These are phyloP conservation scores for Acacia concinna DNA, from an alignment of 331 rosid species.

Conservation along the genomic window DNA sequence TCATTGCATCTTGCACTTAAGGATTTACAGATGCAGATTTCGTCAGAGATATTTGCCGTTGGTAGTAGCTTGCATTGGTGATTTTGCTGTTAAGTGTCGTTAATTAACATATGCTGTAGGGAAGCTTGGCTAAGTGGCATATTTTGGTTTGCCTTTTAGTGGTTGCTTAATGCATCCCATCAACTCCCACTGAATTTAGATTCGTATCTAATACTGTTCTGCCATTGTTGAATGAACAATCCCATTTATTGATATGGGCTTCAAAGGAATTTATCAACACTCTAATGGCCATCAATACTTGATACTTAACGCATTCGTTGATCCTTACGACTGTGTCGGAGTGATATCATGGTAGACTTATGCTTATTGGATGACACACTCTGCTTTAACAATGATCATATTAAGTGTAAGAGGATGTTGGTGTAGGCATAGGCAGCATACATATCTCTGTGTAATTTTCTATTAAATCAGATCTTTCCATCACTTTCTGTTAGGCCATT, in stretches of 20 bases:
- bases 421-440: slow-evolving; percentile 13
- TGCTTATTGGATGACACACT: background rate
- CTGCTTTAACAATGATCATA: background rate
- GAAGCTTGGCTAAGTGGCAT: background rate
- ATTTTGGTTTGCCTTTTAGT: background rate
- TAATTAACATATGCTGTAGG: background rate
- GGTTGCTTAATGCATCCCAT: background rate
- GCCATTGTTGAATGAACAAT: background rate
- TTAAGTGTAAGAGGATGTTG: background rate
- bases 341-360: background rate
- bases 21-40: background rate
- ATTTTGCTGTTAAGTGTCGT: background rate
- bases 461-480: slow-evolving; percentile 26
- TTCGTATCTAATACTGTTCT: background rate
- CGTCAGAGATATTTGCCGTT: background rate
- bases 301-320: slow-evolving; percentile 8
- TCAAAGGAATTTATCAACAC: slow-evolving; percentile 1
- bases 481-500: slow-evolving; percentile 60
- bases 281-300: background rate
- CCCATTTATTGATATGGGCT: background rate
- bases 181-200: background rate
- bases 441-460: background rate
- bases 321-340: slow-evolving; percentile 8
- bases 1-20: background rate
- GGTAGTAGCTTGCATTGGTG: background rate